Conservation (phyloP, 306 rosid genomes). For the Fagus sylvatica region DNA sequence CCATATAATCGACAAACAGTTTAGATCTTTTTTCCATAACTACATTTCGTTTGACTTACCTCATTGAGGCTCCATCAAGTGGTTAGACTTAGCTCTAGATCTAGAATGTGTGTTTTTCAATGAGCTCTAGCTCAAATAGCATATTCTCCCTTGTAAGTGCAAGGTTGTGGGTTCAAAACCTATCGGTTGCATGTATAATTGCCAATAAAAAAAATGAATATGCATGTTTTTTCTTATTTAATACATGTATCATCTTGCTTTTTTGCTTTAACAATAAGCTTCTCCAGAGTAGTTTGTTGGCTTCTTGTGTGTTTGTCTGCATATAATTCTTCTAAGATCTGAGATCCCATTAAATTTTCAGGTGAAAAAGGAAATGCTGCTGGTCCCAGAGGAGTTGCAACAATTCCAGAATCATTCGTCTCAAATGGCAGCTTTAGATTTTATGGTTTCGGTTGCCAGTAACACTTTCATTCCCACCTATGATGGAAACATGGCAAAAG, state of each 20-base stretch:
- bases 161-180: too few species aligned
- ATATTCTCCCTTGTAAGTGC: too few species aligned
- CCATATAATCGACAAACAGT: background rate
- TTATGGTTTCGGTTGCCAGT: slow-evolving; percentile 86
- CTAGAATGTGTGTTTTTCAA: too few species aligned
- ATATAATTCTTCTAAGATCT: background rate
- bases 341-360: slow-evolving; percentile 22
- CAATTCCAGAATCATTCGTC: slow-evolving; percentile 86
- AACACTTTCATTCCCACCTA: slow-evolving; percentile 77
- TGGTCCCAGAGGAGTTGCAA: slow-evolving; percentile 60
- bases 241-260: background rate
- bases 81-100: too few species aligned
- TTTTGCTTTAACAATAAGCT: slow-evolving; percentile 1
- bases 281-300: background rate
- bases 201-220: background rate
- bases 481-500: slow-evolving; percentile 91
- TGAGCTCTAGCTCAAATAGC: background rate
- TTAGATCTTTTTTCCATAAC: background rate
- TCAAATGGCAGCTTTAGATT: slow-evolving; percentile 97
- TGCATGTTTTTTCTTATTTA: background rate
- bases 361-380: slow-evolving; percentile 84
- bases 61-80: background rate
- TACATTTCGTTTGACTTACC: background rate
- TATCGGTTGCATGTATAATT: too few species aligned
- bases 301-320: background rate